Evolutionary conservation across 495 filamentous ascomycete species (phyloP), one percentile per base, ranked within the genome.

Genomic region (Lasiosphaeriaceae sp.): DNA sequence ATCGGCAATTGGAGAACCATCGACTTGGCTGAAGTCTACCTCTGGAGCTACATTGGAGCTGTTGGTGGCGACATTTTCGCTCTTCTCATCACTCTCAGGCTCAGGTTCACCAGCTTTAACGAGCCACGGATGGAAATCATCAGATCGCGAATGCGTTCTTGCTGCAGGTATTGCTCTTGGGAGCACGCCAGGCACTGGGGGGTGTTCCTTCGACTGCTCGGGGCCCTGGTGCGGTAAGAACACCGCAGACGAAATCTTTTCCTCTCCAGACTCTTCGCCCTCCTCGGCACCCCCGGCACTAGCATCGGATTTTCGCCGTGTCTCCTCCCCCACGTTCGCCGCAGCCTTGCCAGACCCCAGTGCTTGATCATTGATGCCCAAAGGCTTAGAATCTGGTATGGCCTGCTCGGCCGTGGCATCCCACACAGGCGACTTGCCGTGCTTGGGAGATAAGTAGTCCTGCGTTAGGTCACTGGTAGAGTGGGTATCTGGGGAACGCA

Each of bases 171-270:
- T 34, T 14, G 56, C 20, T 53, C 66, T 61, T 47, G 56, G 66
- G 55, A 54, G 74, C 53, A 41, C 72, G 54, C 58, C 69, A 68
- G 59, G 69, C 49, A 62, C 75, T 61, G 68, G 70, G 58, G 62
- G 54, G 57, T 73, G 67, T 55, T 83, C 75, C 56, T 75, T 67
- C 56, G 79, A 75, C 43, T 79, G 71, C 49, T 82, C 76, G 64
- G 80, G 80, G 52, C 81, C 80, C 72, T 89, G 85, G 75, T 97
- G 94, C 19, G 94, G 94, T 60, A 94, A 83, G 70, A 97, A 98
- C 51, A 96, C 78, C 11, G 93, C 93, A 41, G 93, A 97, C 9
- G 89, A 92, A 47, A 98, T 97, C 69, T 96, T 90, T 66, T 97
- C 94, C 67, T 92, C 84, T 21, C 89, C 89, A 43, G 90, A 92